Base-by-base conservation (phyloP, 2,329 filamentous ascomycete genomes). In the Arthrobotrys musiformis region DNA sequence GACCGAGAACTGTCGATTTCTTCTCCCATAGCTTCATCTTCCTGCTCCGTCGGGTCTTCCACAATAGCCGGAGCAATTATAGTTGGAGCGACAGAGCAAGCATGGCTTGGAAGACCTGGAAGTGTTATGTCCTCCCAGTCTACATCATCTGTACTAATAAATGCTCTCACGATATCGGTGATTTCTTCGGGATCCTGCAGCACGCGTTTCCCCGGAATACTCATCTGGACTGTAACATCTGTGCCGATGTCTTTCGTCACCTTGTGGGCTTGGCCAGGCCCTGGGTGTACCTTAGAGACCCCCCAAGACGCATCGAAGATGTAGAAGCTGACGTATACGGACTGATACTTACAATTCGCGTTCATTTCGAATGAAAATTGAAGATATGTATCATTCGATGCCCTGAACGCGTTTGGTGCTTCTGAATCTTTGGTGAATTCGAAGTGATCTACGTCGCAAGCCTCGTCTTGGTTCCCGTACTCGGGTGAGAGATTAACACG, bases 111-210 rank as follows among this genome's bases (percentile, higher is more conserved):
- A 4, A 68, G 26, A 19, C 35, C 64, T 11, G 35, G 37, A 33
- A 68, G 64, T 8, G 40, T 42, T 22, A 68, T 52, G 17, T 68
- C 64, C 11, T 68, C 64, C 64, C 50, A 68, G 7, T 35, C 13
- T n/a, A 15, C 24, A 26, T 30, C 17, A 1, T n/a, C 8, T 4
- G 35, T 68, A 30, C 64, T 54, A 8, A 68, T 35, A 19, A 58
- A 68, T 0, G 30, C 64, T 13, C 48, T 68, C 1, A 68, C n/a
- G 9, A 22, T 52, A 17, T 68, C 64, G 0, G 30, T 22, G 8
- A 68, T 52, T 7, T 40, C 35, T n/a, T 52, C 50, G 15, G 64
- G 50, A 48, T 68, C 64, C 6, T 48, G 26, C 13, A 1, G 24
- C 9, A 13, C 26, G 5, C 35, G 35, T 13, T 13, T n/a, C 7